Evolutionary conservation across 495 filamentous ascomycete genomes (phyloP).

Genomic region (Choiromyces venosus): DNA sequence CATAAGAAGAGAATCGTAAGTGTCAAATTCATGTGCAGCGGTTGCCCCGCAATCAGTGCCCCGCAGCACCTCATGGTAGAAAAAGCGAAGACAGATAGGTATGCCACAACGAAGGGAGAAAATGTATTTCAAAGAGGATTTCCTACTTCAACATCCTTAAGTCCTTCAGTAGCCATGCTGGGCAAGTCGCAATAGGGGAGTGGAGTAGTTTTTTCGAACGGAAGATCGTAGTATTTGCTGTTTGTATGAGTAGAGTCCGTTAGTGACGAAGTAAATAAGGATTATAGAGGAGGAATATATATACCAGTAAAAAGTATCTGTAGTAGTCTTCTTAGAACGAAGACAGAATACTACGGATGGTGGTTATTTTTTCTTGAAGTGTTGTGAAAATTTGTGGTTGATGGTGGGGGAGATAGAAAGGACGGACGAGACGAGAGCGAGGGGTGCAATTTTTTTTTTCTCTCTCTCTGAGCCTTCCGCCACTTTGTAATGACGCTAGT

Average conservation of each 20-base stretch:
- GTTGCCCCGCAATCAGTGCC: constrained; percentile 35
- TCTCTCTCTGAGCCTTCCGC: not conserved
- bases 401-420: constrained; percentile 3
- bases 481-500: not conserved
- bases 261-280: not conserved
- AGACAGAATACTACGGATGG: not conserved
- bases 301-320: not conserved
- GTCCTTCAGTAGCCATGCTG: constrained; percentile 43
- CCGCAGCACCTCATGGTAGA: constrained; percentile 28
- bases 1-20: constrained; percentile 25
- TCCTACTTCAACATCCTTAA: constrained; percentile 41
- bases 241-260: not conserved
- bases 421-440: not conserved
- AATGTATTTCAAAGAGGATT: constrained; percentile 6
- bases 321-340: not conserved
- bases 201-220: not conserved
- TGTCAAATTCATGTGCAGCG: constrained; percentile 14
- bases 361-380: not conserved
- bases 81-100: not conserved
- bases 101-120: not conserved
- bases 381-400: not conserved
- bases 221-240: not conserved
- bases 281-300: not conserved
- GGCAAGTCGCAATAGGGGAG: constrained; percentile 11
- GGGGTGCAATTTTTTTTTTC: not conserved